Base-by-base conservation (phyloP, 108 stramenopile genomes). In the Cyclotella cryptica region DNA sequence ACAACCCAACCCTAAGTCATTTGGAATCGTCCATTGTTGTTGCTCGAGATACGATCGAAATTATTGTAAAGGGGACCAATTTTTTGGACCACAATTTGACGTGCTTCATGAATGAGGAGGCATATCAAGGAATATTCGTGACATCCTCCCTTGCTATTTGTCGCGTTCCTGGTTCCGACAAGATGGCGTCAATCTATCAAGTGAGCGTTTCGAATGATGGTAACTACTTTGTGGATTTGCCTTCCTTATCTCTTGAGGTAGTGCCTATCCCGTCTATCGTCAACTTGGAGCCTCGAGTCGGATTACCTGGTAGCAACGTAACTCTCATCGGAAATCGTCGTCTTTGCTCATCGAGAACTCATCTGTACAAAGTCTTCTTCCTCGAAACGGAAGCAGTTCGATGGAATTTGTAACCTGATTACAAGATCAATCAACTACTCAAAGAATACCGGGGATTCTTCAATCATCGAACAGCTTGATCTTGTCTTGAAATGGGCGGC, bases 351-450 rank as follows among this genome's bases (percentile, higher is more conserved):
- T 94, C 17, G 79, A 88, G 11, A 42, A 66, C 14, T 61, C 84
- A 18, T 72, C 90, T 42, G 46, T 74, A 1, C 68, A 85, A 29
- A 61, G 57, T 10, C 78, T 96, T 1, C 92, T 96, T 54, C 96
- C 96, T n/a, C 65, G 44, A 18, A 67, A 77, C 39, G 91, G 91
- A 11, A 83, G 92, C 22, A 66, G 79, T 26, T 92, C 91, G 29
- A 93, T 93, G 72, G 93, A 94, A 62, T 90, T 91, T 93, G 90
- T 54, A 84, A 87, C 6, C 14, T 92, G 0, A 72, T 96, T 39
- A 74, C 66, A 18, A 72, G 69, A 53, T 86, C 92, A 22, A 81
- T 96, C 49, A 53, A 66, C 8, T 68, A 90, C 55, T 90, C 88
- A 41, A 78, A 63, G n/a, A 64, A 49, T 10, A 69, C 69, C 28